Conservation (phyloP, 2,329 filamentous ascomycete genomes). For the Aspergillus ochraceus region DNA sequence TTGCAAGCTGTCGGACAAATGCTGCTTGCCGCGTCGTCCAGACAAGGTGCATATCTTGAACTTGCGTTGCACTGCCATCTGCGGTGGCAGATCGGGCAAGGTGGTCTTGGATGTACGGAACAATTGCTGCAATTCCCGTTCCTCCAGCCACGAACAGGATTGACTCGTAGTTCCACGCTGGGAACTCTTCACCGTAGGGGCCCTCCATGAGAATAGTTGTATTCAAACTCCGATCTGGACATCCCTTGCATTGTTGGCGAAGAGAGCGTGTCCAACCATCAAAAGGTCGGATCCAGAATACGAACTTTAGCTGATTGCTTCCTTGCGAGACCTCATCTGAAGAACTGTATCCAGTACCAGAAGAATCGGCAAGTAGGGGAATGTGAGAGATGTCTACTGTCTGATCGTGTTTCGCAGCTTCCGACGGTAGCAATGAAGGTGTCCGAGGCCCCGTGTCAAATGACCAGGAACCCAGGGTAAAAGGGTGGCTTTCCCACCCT, state of each 20-base stretch:
- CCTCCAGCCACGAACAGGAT: constrained; percentile 49
- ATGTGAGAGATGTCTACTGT: constrained; percentile 20
- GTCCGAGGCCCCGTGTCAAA: constrained; percentile 11
- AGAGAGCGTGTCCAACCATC: constrained; percentile 53
- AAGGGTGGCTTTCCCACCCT: constrained; percentile 55
- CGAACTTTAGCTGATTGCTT: constrained; percentile 30
- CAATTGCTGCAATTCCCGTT: constrained; percentile 44
- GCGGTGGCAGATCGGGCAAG: constrained; percentile 17
- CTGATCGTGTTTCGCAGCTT: constrained; percentile 6
- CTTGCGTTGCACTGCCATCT: constrained; percentile 15
- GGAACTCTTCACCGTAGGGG: constrained; percentile 48
- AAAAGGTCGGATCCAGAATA: constrained; percentile 53
- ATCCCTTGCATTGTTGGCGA: constrained; percentile 34
- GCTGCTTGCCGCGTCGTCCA: constrained; percentile 35
- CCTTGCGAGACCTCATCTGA: background rate
- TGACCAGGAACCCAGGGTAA: constrained; percentile 43
- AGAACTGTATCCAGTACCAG: background rate
- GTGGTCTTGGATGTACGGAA: constrained; percentile 43
- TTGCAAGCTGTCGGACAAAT: constrained; percentile 30
- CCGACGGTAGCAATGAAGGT: background rate
- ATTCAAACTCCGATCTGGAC: constrained; percentile 23
- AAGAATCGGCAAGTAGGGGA: constrained; percentile 26
- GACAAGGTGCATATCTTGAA: constrained; percentile 32
- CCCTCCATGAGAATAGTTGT: constrained; percentile 51
- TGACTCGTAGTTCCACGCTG: constrained; percentile 51